phyloP scores from a whole-genome alignment of 2,329 filamentous ascomycete genomes.

The Phaeophleospora eucalypticola region DNA sequence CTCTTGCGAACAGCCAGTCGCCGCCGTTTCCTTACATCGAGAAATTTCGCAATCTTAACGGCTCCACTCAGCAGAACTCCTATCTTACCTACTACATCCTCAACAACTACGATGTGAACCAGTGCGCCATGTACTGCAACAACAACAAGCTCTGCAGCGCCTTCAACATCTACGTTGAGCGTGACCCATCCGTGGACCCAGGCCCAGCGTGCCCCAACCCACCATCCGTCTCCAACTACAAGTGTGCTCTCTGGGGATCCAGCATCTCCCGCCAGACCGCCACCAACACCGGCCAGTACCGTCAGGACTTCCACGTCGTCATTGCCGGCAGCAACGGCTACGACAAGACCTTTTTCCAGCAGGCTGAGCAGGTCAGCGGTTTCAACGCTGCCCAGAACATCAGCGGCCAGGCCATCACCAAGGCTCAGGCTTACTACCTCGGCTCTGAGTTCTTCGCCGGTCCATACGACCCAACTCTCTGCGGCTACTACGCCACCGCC shows the following conservation, averaged over 20 bases:
- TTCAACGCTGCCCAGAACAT: slow-evolving; percentile 31
- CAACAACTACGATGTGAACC: slow-evolving; percentile 19
- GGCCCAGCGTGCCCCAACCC: slow-evolving; percentile 26
- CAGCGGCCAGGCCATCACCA: slow-evolving; percentile 24
- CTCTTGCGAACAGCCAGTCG: slow-evolving; percentile 17
- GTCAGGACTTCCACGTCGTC: slow-evolving; percentile 26
- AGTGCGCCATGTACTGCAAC: slow-evolving; percentile 24
- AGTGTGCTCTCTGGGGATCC: slow-evolving; percentile 34
- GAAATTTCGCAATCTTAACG: slow-evolving; percentile 24
- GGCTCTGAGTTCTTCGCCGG: slow-evolving; percentile 27
- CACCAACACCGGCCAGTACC: slow-evolving; percentile 26
- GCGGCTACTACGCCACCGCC: slow-evolving; percentile 23
- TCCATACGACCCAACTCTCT: slow-evolving; percentile 24
- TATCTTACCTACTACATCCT: slow-evolving; percentile 27
- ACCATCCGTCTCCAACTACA: slow-evolving; percentile 30
- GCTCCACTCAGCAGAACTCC: slow-evolving; percentile 20
- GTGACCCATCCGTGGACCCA: slow-evolving; percentile 23
- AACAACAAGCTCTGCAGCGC: slow-evolving; percentile 20
- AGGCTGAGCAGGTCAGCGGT: slow-evolving; percentile 21
- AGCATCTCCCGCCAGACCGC: slow-evolving; percentile 23
- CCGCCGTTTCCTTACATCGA: slow-evolving; percentile 19
- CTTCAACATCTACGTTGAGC: slow-evolving; percentile 27
- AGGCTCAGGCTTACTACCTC: slow-evolving; percentile 18
- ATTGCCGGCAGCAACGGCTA: slow-evolving; percentile 30
- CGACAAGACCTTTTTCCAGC: slow-evolving; percentile 24